phyloP scores from a whole-genome alignment of 805 yeast genomes.

The Metschnikowia lachancei region DNA sequence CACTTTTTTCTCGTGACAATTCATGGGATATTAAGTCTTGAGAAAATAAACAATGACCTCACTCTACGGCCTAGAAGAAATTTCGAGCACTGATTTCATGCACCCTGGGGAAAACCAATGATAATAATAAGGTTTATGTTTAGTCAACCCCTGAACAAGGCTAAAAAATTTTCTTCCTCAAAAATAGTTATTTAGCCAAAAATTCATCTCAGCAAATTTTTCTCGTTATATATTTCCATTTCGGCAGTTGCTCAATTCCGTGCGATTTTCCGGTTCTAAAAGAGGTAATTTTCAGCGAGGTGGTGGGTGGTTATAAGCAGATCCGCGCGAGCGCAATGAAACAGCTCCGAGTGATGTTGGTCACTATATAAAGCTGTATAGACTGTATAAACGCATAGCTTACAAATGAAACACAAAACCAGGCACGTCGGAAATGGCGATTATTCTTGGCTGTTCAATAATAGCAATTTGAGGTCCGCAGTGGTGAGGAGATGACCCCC shows the following conservation, averaged over 20 bases:
- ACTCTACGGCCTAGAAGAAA: background rate
- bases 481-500: conserved; percentile 1
- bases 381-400: background rate
- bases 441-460: background rate
- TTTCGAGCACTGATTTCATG: background rate
- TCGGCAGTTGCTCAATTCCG: background rate
- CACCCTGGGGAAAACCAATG: too few relatives aligned
- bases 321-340: too few relatives aligned
- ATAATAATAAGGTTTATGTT: too few relatives aligned
- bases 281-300: background rate
- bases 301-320: too few relatives aligned
- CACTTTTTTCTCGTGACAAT: too few relatives aligned
- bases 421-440: too few relatives aligned
- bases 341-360: background rate
- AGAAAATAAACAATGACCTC: background rate
- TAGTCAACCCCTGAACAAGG: background rate
- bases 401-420: background rate
- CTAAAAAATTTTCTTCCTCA: background rate
- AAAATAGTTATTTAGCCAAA: too few relatives aligned
- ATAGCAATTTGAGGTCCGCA: background rate
- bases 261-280: background rate
- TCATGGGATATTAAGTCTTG: background rate
- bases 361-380: too few relatives aligned
- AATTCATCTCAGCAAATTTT: background rate
- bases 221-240: conserved; percentile 2